Conservation (phyloP, 495 filamentous ascomycete genomes). For the Hypoxylon fuscum region DNA sequence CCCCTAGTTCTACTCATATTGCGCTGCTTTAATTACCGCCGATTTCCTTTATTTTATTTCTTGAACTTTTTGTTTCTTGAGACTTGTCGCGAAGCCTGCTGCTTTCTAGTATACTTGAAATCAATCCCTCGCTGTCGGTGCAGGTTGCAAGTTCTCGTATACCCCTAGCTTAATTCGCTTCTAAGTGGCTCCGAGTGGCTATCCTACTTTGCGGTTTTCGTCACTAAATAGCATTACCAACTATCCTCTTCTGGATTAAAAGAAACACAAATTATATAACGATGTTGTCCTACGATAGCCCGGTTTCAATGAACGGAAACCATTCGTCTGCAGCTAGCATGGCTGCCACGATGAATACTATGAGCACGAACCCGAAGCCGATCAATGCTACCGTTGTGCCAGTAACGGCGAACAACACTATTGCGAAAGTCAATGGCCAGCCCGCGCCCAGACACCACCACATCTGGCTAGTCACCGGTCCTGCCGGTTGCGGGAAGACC, state of each 20-base stretch:
- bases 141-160: slow-evolving; percentile 9
- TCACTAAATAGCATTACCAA: slow-evolving; percentile 1
- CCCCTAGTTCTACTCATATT: slow-evolving; percentile 36
- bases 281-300: slow-evolving; percentile 56
- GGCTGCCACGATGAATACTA: slow-evolving; percentile 45
- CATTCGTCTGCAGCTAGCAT: slow-evolving; percentile 44
- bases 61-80: slow-evolving; percentile 19
- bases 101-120: slow-evolving; percentile 1
- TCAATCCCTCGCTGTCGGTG: slow-evolving; percentile 17
- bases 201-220: not conserved
- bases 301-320: slow-evolving; percentile 50
- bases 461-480: slow-evolving; percentile 98
- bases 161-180: slow-evolving; percentile 15
- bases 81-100: slow-evolving; percentile 21
- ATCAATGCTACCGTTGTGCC: slow-evolving; percentile 41
- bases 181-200: slow-evolving; percentile 9
- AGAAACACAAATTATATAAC: slow-evolving; percentile 12
- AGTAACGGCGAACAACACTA: slow-evolving; percentile 41
- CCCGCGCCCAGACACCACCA: slow-evolving; percentile 65
- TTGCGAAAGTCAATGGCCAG: slow-evolving; percentile 37
- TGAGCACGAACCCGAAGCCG: slow-evolving; percentile 47
- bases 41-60: slow-evolving; percentile 36
- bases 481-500: slow-evolving; percentile 95
- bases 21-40: slow-evolving; percentile 40
- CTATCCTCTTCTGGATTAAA: slow-evolving; percentile 2